Conservation (phyloP, 805 yeast species). For the Pichia californica region DNA sequence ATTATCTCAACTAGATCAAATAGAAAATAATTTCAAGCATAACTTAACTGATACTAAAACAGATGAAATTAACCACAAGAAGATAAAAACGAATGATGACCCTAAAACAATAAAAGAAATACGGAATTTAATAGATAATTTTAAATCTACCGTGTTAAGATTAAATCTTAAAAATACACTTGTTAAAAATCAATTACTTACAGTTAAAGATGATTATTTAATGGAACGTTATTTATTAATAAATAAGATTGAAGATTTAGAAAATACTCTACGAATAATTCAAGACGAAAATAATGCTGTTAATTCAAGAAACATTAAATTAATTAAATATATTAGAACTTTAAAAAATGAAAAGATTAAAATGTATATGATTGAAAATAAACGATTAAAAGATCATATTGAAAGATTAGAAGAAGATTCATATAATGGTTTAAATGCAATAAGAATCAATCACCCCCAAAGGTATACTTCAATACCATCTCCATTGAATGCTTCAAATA, state of each 20-base stretch:
- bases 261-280: constrained; percentile 21
- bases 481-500: background rate
- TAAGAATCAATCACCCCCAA: constrained; percentile 3
- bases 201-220: constrained; percentile 23
- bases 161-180: constrained; percentile 29
- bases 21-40: background rate
- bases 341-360: constrained; percentile 27
- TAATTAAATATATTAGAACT: constrained; percentile 26
- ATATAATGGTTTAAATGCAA: background rate
- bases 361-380: constrained; percentile 24
- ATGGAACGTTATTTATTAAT: constrained; percentile 27
- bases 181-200: constrained; percentile 23
- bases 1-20: background rate
- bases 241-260: constrained; percentile 24
- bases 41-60: too few species aligned
- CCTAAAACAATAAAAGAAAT: background rate
- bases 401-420: constrained; percentile 4
- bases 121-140: background rate
- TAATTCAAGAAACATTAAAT: constrained; percentile 26
- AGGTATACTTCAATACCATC: background rate
- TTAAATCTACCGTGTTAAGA: constrained; percentile 22
- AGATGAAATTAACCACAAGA: background rate
- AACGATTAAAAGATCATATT: constrained; percentile 21
- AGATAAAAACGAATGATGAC: too few species aligned
- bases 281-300: constrained; percentile 27